Evolutionary conservation across 225 moss, liverwort and hornwort genomes (phyloP), one percentile per base, ranked within the genome.

Genomic region (Neckera pumila): DNA sequence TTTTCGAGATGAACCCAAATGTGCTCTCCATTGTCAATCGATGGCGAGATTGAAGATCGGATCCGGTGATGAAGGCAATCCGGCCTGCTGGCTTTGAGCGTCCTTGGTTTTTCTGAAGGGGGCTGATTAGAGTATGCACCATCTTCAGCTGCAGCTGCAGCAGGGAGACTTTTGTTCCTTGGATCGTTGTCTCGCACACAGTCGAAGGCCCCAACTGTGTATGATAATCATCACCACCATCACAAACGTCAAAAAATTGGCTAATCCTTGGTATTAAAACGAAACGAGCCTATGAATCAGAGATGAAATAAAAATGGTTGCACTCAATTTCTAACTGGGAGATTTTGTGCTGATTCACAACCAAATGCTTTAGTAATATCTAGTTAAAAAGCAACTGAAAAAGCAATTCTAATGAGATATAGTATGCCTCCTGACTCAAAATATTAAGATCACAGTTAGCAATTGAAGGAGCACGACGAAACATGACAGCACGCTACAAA

Each of bases 21-120:
- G 94, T 92, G 90, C 89, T 89, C 82, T 95, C 95, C 83, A 95
- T 42, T 75, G 90, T 95, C 81, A 95, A 62, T 10, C 91, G 95
- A 76, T 94, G 94, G 63, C 90, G 93, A 90, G 89, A 91, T 67
- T 90, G 94, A 85, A 95, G 85, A 82, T 95, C 91, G 17, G 95
- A 93, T 82, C 67, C 91, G 66, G 92, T 81, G 47, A 92, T 87
- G 51, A 94, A 74, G 86, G 92, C 90, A 83, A 93, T 89, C 76
- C 81, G 86, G 75, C 92, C 93, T 60, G 86, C 86, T 80, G 91
- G 85, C 87, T 94, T 92, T 43, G 89, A 56, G 61, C 87, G 78
- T 58, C 87, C 83, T 81, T 84, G 90, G 79, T 77, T 86, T 61
- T 67, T 70, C 71, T 84, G 89, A 66, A 88, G 86, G 77, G 76